Evolutionary conservation across 768 basidiomycete genomes (phyloP), one percentile per base, ranked within the genome.

Genomic region (Infundibulicybe gibba): DNA sequence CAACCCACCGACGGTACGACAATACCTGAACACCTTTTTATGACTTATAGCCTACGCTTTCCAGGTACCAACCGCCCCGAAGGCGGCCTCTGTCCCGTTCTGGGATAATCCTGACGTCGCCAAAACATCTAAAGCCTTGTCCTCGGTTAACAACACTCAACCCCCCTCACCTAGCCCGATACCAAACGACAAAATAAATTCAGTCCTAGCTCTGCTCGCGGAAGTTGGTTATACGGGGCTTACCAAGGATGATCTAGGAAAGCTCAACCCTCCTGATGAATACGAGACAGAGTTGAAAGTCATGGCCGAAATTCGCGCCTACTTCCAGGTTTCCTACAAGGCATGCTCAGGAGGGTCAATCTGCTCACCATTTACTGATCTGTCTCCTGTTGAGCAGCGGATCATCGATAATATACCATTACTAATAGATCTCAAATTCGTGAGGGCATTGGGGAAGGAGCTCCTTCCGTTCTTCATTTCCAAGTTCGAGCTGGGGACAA

Each of bases 271-370:
- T 6, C 48, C 57, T 6, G 67, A 73, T 51, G 56, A 64, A 40
- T 75, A 61, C 47, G 72, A 75, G 50, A 62, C 61, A 13, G 74
- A 74, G 56, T 53, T 77, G 21, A 45, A 59, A 13, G 65, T 71
- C 6, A 70, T 70, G 66, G 69, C 75, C 2, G 69, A 75, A 48
- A 67, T 71, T 3, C 56, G 66, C 8, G 72, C 72, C 13, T 75
- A 76, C 52, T 75, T 71, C 59, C 68, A 73, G 54, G 66, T 75
- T 11, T 62, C 75, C 0, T 75, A 70, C 56, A 76, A 75, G 61
- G 75, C 62, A 1, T n/a, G 57, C 30, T 13, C 9, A 11, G 20
- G 12, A 13, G 17, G 8, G 50, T 19, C 13, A 14, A 44, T 25
- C 25, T 35, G 32, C 13, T 33, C n/a, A 4, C 15, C 17, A 40